A percentile compares a stretch with the other conserved stretches of the same genome.
phyloP scores from a whole-genome alignment of 441 rosid species.

The Brassica balearica region DNA sequence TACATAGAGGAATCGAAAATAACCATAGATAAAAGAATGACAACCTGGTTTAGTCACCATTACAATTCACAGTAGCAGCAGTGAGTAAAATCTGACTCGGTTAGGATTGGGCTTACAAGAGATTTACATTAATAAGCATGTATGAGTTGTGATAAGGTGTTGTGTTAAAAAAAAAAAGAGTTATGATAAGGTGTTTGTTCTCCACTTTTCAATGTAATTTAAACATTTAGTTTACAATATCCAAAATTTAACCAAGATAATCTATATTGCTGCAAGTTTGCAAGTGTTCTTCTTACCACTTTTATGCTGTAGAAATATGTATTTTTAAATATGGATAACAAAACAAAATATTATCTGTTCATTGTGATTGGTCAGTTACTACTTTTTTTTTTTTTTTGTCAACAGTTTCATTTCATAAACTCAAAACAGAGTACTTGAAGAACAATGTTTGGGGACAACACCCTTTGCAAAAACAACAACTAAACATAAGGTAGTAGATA shows the following conservation, averaged over 20 bases:
- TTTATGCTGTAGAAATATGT: neutral
- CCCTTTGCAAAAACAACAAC: too few species aligned
- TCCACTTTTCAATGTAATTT: neutral
- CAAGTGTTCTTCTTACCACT: neutral
- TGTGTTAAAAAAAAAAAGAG: too few species aligned
- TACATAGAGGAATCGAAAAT: constrained; percentile 8
- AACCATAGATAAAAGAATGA: neutral
- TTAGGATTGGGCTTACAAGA: too few species aligned
- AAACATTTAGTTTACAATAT: neutral
- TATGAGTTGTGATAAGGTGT: too few species aligned
- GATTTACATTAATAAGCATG: too few species aligned
- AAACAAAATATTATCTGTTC: neutral
- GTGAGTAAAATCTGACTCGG: neutral
- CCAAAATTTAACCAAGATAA: neutral
- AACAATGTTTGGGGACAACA: too few species aligned
- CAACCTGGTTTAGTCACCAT: constrained; percentile 17
- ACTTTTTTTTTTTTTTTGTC: too few species aligned
- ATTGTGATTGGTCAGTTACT: neutral
- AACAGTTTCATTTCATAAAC: too few species aligned
- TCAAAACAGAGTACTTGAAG: too few species aligned
- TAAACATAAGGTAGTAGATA: too few species aligned
- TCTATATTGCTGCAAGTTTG: neutral
- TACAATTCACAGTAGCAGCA: neutral
- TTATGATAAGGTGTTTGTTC: neutral
- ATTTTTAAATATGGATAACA: neutral